phyloP scores from a whole-genome alignment of 2,329 filamentous ascomycete species.

The Fusarium transvaalense region DNA sequence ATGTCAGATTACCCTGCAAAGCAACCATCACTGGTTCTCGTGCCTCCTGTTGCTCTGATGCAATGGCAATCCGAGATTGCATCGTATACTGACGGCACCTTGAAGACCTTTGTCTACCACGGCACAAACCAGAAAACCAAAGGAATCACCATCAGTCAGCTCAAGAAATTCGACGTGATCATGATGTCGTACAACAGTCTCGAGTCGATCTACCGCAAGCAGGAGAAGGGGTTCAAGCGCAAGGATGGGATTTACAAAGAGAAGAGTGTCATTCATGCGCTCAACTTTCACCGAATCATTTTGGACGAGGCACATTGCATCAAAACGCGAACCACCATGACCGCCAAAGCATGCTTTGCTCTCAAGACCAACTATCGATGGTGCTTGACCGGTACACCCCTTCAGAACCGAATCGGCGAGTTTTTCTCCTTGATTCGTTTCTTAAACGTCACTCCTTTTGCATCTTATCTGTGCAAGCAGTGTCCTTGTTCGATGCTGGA shows the following conservation, averaged over 20 bases:
- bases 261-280: conserved; percentile 81
- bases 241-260: conserved; percentile 86
- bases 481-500: conserved; percentile 86
- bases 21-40: conserved; percentile 85
- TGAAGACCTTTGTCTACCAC: conserved; percentile 93
- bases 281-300: conserved; percentile 90
- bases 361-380: conserved; percentile 90
- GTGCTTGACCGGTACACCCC: conserved; percentile 94
- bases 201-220: conserved; percentile 92
- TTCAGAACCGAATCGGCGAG: conserved; percentile 97
- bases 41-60: conserved; percentile 94
- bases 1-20: conserved; percentile 96
- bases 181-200: conserved; percentile 96
- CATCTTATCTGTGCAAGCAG: conserved; percentile 92
- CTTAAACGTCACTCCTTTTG: conserved; percentile 87
- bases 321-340: conserved; percentile 89
- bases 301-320: conserved; percentile 97
- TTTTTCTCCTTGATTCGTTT: conserved; percentile 96
- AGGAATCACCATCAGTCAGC: conserved; percentile 76
- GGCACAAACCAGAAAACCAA: conserved; percentile 88
- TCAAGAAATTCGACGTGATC: conserved; percentile 90
- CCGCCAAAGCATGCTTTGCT: conserved; percentile 94
- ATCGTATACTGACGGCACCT: conserved; percentile 84
- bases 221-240: conserved; percentile 89
- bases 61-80: conserved; percentile 91